Evolutionary conservation across 2,329 filamentous ascomycete species (phyloP).

Genomic region (Dendryphion nanum): DNA sequence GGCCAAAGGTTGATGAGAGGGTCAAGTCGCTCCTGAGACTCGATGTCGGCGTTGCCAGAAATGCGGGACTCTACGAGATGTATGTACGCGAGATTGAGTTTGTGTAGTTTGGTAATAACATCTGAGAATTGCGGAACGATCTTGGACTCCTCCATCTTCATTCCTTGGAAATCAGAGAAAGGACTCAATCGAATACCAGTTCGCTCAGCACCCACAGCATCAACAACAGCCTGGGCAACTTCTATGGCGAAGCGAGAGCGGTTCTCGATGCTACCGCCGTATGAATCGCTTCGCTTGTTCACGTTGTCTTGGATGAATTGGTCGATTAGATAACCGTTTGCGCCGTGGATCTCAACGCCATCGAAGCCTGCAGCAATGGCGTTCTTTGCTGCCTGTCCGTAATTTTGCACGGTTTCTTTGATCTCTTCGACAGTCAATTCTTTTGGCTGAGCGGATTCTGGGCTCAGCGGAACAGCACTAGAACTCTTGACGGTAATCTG

Average conservation of each 20-base stretch:
- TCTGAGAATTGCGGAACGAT: slow-evolving; percentile 62
- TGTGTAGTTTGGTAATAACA: slow-evolving; percentile 49
- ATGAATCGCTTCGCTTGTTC: slow-evolving; percentile 52
- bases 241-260: slow-evolving; percentile 53
- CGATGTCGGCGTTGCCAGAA: slow-evolving; percentile 41
- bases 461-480: slow-evolving; percentile 34
- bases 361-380: slow-evolving; percentile 56
- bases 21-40: slow-evolving; percentile 19
- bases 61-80: slow-evolving; percentile 58
- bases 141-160: slow-evolving; percentile 63
- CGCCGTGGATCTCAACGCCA: slow-evolving; percentile 55
- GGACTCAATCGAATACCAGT: slow-evolving; percentile 60
- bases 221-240: slow-evolving; percentile 49
- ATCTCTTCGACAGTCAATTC: slow-evolving; percentile 39
- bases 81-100: slow-evolving; percentile 50
- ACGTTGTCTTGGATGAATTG: slow-evolving; percentile 62
- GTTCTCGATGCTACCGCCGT: slow-evolving; percentile 50
- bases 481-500: slow-evolving; percentile 34
- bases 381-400: slow-evolving; percentile 42
- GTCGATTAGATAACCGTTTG: slow-evolving; percentile 66
- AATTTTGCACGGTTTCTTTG: slow-evolving; percentile 29
- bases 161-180: slow-evolving; percentile 60
- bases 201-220: slow-evolving; percentile 54
- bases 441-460: slow-evolving; percentile 42
- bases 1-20: slow-evolving; percentile 23